Base-by-base conservation (phyloP, 2,329 filamentous ascomycete species). In the Cadophora sp. region DNA sequence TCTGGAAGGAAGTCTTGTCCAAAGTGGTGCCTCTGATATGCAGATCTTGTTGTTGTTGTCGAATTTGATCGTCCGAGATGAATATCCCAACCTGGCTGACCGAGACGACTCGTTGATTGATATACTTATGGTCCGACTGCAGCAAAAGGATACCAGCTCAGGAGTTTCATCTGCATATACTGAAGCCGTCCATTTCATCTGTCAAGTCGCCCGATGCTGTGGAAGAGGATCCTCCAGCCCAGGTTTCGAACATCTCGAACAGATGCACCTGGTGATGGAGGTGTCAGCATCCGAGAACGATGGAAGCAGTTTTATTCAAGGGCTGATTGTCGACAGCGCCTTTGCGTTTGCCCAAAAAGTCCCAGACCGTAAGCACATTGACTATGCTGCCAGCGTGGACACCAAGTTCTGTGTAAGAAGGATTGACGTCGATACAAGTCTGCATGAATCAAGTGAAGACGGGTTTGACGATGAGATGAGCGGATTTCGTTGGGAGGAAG, bases 401-500 rank as follows among this genome's bases (percentile, higher is more conserved):
- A 59, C 62, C 24, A 70, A 69, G 24, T 75, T 71, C 18, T 66
- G 61, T 50, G 33, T 41, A 16, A 67, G 65, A 60, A 68, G 56
- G 53, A 61, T 66, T 59, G 30, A 65, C 33, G 20, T 51, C 18
- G 60, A 64, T 18, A 36, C 39, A 2, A 63, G 30, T 41, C 48
- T 66, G 11, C 59, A 56, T 8, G 47, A 27, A 27, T 14, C 55
- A 7, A 39, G 24, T 33, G 33, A 41, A 50, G 43, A 43, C 5
- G 45, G 64, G 30, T 39, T 27, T 33, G 45, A 66, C 18, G 62
- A 69, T n/a, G 55, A 63, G 36, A 36, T 27, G 33, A 67, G 61
- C 22, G 73, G 73, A 74, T 85, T 80, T 75, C 76, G 82, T 39
- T 87, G 84, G 84, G 85, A 87, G 72, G 84, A 85, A 71, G 82